A percentile compares a stretch with the other conserved stretches of the same genome.
Evolutionary conservation across 2,329 filamentous ascomycete species (phyloP).

Genomic region (Zasmidium angulare): DNA sequence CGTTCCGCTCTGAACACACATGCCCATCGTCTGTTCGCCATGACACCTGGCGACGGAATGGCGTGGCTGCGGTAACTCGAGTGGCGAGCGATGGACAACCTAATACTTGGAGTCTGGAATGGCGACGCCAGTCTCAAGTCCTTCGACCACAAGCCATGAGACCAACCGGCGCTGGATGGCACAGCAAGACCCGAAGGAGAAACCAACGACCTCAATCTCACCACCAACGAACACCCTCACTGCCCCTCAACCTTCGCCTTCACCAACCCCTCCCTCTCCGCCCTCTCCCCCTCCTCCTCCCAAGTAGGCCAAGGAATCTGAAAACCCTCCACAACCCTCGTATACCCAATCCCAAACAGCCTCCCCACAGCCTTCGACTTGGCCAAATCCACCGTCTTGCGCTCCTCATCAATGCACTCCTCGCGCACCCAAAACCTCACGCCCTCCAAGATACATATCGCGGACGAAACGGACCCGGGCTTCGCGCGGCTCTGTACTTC

Average conservation of each 20-base stretch:
- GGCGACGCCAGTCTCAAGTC: no score
- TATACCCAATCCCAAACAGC: conserved; percentile 81
- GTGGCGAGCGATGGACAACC: no score
- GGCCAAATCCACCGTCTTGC: conserved; percentile 67
- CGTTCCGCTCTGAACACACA: no score
- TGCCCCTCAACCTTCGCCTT: conserved; percentile 43
- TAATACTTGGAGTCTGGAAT: no score
- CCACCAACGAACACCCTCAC: no score
- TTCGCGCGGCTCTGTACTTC: conserved; percentile 71
- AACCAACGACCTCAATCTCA: no score
- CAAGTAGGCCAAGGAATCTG: conserved; percentile 64
- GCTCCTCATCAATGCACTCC: conserved; percentile 76
- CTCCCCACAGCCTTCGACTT: conserved; percentile 70
- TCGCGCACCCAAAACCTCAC: conserved; percentile 82
- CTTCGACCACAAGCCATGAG: no score
- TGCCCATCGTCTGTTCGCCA: no score
- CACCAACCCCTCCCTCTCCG: conserved; percentile 51
- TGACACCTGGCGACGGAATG: no score
- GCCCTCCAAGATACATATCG: conserved; percentile 66
- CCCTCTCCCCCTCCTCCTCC: conserved; percentile 47
- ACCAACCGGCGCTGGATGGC: no score
- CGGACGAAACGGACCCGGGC: conserved; percentile 65
- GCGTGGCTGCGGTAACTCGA: no score
- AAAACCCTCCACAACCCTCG: conserved; percentile 63
- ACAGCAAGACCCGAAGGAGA: no score